Percentiles rank a stretch among this genome's conserved stretches.
Conservation (phyloP, 306 rosid genomes). For the Malus asiatica region DNA sequence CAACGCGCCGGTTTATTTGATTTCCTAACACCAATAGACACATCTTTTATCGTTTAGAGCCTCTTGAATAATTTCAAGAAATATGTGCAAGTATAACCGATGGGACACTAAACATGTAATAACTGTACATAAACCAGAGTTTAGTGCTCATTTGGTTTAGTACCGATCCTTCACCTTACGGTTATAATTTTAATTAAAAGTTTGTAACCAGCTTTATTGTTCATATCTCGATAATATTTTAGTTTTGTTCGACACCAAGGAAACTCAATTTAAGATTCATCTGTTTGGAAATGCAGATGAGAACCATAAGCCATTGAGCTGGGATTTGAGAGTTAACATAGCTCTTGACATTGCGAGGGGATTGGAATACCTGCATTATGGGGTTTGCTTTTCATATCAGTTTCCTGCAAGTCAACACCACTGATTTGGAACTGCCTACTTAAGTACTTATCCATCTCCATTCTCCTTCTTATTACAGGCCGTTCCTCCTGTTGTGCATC, state of each 20-base stretch:
- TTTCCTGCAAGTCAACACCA: neutral
- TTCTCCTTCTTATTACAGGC: neutral
- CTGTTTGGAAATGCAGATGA: neutral
- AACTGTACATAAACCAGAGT: no score
- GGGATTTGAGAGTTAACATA: conserved; percentile 13
- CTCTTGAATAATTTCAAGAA: no score
- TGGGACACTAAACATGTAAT: no score
- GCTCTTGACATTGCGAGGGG: conserved; percentile 17
- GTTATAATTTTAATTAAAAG: no score
- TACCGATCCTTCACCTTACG: no score
- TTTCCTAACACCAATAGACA: neutral
- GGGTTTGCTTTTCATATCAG: neutral
- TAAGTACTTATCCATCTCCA: neutral
- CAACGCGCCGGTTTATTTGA: neutral
- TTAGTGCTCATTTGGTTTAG: no score
- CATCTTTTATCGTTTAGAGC: neutral
- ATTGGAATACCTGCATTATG: conserved; percentile 5
- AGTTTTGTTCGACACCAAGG: no score
- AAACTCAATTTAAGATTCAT: neutral
- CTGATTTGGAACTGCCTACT: neutral
- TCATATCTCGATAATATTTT: no score
- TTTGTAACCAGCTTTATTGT: no score
- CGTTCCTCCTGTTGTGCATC: conserved; percentile 12
- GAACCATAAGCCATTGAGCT: conserved; percentile 3
- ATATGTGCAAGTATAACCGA: no score